Base-by-base conservation (phyloP, 768 basidiomycete genomes). In the Kwoniella sp. region DNA sequence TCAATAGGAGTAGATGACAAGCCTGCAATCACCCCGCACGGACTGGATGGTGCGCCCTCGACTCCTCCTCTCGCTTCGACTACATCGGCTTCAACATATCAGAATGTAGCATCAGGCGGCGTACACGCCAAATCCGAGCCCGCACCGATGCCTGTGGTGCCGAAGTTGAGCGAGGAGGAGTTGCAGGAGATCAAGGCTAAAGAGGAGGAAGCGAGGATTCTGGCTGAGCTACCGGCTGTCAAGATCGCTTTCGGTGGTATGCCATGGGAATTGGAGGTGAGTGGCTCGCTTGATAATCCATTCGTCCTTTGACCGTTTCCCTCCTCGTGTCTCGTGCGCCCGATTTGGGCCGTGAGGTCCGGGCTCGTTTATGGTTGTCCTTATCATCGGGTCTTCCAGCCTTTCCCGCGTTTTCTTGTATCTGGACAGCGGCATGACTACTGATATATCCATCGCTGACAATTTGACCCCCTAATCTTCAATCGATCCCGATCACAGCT, bases 231-330 rank as follows among this genome's bases (percentile, higher is more conserved):
- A 17, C 73, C 72, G 15, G 25, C 36, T 33, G 25, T 74, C n/a
- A 64, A 59, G 37, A 49, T 67, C 3, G 44, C 60, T 10, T 71
- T 58, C 52, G 65, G 68, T 5, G 59, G 55, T 26, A 37, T 48
- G 27, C 30, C 65, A 12, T 71, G 69, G 72, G 69, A 69, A 33
- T n/a, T 52, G 2, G 72, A 71, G 50, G 69, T 69, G 60, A 74
- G 70, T 67, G 13, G 33, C 33, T 33, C 33, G 33, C 33, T 33
- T 13, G 33, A 33, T 33, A n/a, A n/a, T n/a, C n/a, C n/a, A n/a
- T n/a, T n/a, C n/a, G n/a, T n/a, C n/a, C n/a, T n/a, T n/a, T n/a
- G n/a, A n/a, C n/a, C n/a, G n/a, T n/a, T n/a, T n/a, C n/a, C n/a
- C n/a, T n/a, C n/a, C n/a, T n/a, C n/a, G n/a, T n/a, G n/a, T n/a